Percentiles rank a stretch among this genome's conserved stretches.
Conservation (phyloP, 768 basidiomycete species). For the Lentinus tigrinus region DNA sequence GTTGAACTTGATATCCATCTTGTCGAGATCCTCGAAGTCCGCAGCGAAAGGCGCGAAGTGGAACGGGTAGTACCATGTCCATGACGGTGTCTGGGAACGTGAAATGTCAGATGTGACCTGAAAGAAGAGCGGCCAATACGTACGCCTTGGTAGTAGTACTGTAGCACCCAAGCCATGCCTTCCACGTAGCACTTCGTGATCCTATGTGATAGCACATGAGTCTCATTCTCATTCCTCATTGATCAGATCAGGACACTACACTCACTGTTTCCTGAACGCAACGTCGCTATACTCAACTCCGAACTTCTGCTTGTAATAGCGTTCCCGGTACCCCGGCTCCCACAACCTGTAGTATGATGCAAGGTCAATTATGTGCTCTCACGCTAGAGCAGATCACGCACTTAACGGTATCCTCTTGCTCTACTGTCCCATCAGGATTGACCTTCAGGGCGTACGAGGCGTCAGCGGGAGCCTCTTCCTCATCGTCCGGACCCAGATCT, state of each 20-base stretch:
- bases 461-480: conserved; percentile 43
- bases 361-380: conserved; percentile 10
- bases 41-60: conserved; percentile 98
- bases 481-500: conserved; percentile 23
- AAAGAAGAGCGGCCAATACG: conserved; percentile 24
- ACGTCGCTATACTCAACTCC: conserved; percentile 67
- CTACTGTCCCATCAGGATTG: conserved; percentile 88
- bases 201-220: conserved; percentile 39
- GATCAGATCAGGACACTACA: too few species aligned
- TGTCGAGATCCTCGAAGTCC: conserved; percentile 80
- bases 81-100: conserved; percentile 70
- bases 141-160: conserved; percentile 99
- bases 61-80: conserved; percentile 99
- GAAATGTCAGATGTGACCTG: conserved; percentile 20
- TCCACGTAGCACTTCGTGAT: conserved; percentile 86
- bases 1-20: conserved; percentile 79
- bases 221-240: background rate
- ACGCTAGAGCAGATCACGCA: conserved; percentile 39
- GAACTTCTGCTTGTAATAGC: conserved; percentile 95
- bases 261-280: conserved; percentile 73
- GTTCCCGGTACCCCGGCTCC: conserved; percentile 93
- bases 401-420: conserved; percentile 93
- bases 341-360: conserved; percentile 60
- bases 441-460: conserved; percentile 66
- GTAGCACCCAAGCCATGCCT: conserved; percentile 92